These are phyloP conservation scores for Eucalyptus victrix DNA, from an alignment of 345 rosid genomes.

Conservation along the genomic window DNA sequence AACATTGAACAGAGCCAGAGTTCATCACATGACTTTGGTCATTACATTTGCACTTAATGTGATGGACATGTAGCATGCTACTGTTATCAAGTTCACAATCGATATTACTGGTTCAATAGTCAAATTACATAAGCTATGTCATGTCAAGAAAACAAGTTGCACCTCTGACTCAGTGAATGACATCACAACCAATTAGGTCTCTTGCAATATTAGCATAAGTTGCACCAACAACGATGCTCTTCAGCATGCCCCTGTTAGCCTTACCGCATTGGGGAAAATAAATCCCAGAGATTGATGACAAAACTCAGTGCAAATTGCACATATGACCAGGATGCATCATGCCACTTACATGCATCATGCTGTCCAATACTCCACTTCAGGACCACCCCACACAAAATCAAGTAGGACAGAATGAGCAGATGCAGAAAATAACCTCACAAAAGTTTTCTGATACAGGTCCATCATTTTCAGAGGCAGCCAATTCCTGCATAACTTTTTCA, in stretches of 20 bases:
- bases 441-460: constrained; percentile 70
- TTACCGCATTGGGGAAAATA: neutral
- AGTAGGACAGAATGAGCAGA: neutral
- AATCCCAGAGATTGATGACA: neutral
- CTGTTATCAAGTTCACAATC: neutral
- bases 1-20: neutral
- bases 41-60: neutral
- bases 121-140: neutral
- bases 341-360: neutral
- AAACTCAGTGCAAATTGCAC: neutral
- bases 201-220: neutral
- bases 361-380: neutral
- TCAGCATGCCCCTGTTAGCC: neutral
- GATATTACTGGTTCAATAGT: neutral
- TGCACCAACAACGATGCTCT: neutral
- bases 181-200: neutral
- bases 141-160: neutral
- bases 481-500: constrained; percentile 83
- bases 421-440: constrained; percentile 28
- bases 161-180: neutral
- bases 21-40: neutral
- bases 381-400: neutral
- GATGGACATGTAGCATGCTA: neutral
- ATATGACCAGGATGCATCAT: neutral
- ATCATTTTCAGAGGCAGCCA: constrained; percentile 74